A percentile compares a stretch with the other conserved stretches of the same genome.
Conservation (phyloP, 352 stramenopile genomes). For the Globisporangium iwayamae region DNA sequence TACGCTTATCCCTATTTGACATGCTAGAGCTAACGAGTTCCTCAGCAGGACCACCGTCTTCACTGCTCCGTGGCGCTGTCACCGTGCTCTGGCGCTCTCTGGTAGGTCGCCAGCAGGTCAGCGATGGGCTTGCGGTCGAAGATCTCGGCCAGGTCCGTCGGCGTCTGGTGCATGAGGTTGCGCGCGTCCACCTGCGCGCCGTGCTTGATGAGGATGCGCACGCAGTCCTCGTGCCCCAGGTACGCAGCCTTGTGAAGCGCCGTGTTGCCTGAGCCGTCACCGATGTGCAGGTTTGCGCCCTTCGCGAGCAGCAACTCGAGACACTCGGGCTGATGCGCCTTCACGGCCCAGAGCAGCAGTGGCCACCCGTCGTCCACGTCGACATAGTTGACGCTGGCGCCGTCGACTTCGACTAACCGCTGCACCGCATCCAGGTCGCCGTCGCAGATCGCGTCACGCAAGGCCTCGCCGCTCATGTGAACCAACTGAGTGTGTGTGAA, state of each 20-base stretch:
- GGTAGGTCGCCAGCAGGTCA: constrained; percentile 18
- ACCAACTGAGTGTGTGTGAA: too few species aligned
- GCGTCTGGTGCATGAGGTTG: constrained; percentile 35
- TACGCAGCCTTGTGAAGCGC: constrained; percentile 47
- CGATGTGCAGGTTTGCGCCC: constrained; percentile 35
- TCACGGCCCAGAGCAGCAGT: constrained; percentile 41
- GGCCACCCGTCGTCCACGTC: constrained; percentile 38
- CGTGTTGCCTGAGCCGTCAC: constrained; percentile 33
- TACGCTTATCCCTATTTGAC: not conserved
- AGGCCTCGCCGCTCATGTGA: constrained; percentile 30
- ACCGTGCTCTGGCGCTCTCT: constrained; percentile 3
- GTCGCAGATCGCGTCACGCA: constrained; percentile 43
- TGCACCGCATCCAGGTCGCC: constrained; percentile 20
- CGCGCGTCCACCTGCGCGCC: constrained; percentile 21
- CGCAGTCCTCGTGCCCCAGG: constrained; percentile 31
- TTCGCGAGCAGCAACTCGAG: constrained; percentile 27
- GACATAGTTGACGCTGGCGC: constrained; percentile 35
- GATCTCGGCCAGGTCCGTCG: constrained; percentile 33
- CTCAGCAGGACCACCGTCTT: not conserved
- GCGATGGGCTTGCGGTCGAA: constrained; percentile 37
- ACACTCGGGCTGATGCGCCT: constrained; percentile 26
- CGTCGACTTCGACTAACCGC: constrained; percentile 22
- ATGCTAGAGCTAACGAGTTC: not conserved
- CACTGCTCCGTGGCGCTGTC: not conserved
- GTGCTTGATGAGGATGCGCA: constrained; percentile 25